These are phyloP conservation scores for Ceratobasidium sp. DNA, from an alignment of 1,284 basidiomycete genomes.

Conservation along the genomic window DNA sequence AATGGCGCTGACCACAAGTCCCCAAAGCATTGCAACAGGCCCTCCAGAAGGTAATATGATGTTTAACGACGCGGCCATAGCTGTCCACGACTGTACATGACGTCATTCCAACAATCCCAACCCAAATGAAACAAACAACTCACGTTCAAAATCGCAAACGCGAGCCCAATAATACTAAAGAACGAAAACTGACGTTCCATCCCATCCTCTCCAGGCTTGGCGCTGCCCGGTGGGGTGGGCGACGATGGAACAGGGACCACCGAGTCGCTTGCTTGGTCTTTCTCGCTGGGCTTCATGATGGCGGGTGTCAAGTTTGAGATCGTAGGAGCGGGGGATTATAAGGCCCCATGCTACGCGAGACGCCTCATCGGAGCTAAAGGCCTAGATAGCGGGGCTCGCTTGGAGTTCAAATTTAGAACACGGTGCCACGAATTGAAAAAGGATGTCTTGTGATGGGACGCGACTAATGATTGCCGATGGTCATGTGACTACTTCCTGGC, in stretches of 20 bases:
- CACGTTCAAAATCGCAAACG: slow-evolving; percentile 45
- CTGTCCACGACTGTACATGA: slow-evolving; percentile 37
- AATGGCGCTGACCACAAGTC: slow-evolving; percentile 30
- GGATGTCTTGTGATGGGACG: no score
- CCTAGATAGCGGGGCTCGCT: slow-evolving; percentile 25
- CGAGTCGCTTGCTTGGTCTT: slow-evolving; percentile 16
- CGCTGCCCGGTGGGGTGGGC: background rate
- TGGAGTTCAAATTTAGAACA: slow-evolving; percentile 27
- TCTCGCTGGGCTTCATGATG: slow-evolving; percentile 20
- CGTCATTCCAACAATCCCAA: background rate
- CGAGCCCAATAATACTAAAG: slow-evolving; percentile 44
- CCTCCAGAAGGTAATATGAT: slow-evolving; percentile 42
- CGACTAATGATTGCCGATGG: no score
- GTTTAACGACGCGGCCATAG: slow-evolving; percentile 43
- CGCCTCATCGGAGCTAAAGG: background rate
- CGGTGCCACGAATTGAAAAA: slow-evolving; percentile 3
- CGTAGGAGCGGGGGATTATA: slow-evolving; percentile 9
- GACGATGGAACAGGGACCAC: slow-evolving; percentile 30
- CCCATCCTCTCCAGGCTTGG: slow-evolving; percentile 6
- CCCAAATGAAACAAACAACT: background rate
- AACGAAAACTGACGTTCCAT: slow-evolving; percentile 42
- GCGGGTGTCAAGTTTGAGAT: background rate
- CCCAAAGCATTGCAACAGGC: slow-evolving; percentile 43
- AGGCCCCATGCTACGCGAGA: slow-evolving; percentile 15
- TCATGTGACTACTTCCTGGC: no score